Base-by-base conservation (phyloP, 2,329 filamentous ascomycete genomes). In the Trichoderma koningiopsis region DNA sequence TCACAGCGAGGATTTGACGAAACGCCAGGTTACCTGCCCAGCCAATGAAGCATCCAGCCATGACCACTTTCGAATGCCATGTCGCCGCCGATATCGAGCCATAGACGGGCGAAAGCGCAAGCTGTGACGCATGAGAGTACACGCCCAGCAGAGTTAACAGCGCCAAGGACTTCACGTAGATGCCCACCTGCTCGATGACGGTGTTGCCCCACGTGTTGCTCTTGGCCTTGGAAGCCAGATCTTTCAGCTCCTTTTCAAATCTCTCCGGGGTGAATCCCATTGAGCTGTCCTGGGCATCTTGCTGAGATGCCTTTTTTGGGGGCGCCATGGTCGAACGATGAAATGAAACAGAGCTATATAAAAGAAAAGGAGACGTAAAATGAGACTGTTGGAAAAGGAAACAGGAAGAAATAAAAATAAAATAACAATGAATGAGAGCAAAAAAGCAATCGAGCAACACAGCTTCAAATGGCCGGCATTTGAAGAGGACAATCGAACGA, bases 31-130 rank as follows among this genome's bases (percentile, higher is more conserved):
- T 92, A 31, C 86, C 84, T 10, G 92, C 86, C 87, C 92, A 92
- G 40, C 93, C 93, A 19, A 89, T 79, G 71, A 94, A 90, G 71
- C 89, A 88, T 33, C 88, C 89, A 4, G 87, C 82, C 74, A 89
- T 89, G 71, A 93, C 82, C 70, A 89, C 85, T 76, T 87, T 86
- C 63, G 85, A 81, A 78, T 97, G 95, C 78, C 90, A 91, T 72
- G 91, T 83, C 1, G 88, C 86, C 0, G 93, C 85, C 1, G 95
- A 92, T 47, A 97, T 92, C 19, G 90, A 89, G 64, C 96, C 96
- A 79, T 96, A 98, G 13, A 96, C 91, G 2, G 96, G 96, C 24
- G 93, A 92, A 40, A 98, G 84, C 49, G 88, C 90, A 71, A 94
- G 84, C 76, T 93, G 88, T 0, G 92, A 95, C 69, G 91, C 87